Conservation (phyloP, 352 stramenopile species). For the Phytophthora pluvialis region DNA sequence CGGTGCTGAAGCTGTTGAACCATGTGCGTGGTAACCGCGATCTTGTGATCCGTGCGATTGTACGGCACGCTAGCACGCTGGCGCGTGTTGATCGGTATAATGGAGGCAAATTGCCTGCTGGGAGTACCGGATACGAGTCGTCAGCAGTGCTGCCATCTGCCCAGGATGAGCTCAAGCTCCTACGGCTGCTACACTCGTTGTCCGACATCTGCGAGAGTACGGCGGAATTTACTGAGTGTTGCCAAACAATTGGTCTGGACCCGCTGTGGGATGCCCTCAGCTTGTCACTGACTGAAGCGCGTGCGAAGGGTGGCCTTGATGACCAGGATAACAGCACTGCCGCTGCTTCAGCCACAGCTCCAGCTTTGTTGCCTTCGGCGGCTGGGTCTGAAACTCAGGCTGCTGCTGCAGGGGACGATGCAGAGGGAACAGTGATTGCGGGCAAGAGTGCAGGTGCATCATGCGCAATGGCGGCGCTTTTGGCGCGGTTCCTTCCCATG, state of each 20-base stretch:
- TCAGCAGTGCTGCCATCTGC: constrained; percentile 81
- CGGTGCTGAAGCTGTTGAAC: constrained; percentile 82
- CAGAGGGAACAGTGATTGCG: constrained; percentile 85
- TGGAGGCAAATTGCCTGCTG: constrained; percentile 22
- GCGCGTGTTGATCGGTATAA: constrained; percentile 44
- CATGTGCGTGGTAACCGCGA: constrained; percentile 64
- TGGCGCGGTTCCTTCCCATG: constrained; percentile 97
- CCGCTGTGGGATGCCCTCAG: constrained; percentile 83
- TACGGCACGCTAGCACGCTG: constrained; percentile 62
- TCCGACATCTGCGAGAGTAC: constrained; percentile 84
- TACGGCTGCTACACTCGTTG: constrained; percentile 96
- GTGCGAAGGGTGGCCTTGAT: constrained; percentile 77
- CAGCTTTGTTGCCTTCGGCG: constrained; percentile 45
- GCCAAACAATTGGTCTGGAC: constrained; percentile 71
- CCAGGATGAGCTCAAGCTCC: constrained; percentile 94
- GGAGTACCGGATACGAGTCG: constrained; percentile 53
- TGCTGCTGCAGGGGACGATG: constrained; percentile 56
- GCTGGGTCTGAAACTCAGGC: constrained; percentile 20
- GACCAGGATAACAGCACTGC: constrained; percentile 45
- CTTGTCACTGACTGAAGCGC: constrained; percentile 73
- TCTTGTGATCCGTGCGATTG: constrained; percentile 71
- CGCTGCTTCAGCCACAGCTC: constrained; percentile 7
- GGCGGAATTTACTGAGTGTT: constrained; percentile 73
- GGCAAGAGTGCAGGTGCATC: constrained; percentile 89
- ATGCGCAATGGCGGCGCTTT: constrained; percentile 91